Conservation (phyloP, 73 alveolate species). For the Effrenium voratum region DNA sequence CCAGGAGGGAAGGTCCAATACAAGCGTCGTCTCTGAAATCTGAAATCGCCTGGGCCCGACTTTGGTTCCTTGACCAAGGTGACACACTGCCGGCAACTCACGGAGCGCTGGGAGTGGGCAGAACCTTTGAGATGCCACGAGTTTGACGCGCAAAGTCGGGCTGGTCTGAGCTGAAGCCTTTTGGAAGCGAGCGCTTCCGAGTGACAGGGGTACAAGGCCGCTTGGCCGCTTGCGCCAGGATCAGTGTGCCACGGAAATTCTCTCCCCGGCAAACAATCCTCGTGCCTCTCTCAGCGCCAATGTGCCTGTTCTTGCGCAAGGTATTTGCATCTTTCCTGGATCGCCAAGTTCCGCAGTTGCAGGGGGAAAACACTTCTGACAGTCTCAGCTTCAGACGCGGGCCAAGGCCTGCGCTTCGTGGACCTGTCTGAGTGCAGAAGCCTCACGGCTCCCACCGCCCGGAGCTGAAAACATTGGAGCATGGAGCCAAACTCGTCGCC, state of each 20-base stretch:
- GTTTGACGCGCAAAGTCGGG: no score
- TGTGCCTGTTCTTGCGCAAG: not conserved
- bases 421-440: conserved; percentile 72
- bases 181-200: no score
- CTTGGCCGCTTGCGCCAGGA: not conserved
- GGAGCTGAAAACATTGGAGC: no score
- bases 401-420: conserved; percentile 47
- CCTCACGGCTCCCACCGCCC: conserved; percentile 67
- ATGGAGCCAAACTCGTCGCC: no score
- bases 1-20: no score
- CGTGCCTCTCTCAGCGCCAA: not conserved
- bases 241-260: conserved; percentile 83
- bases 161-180: no score
- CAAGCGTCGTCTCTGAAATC: no score
- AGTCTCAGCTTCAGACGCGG: not conserved
- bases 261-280: conserved; percentile 76
- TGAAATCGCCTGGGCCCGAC: no score
- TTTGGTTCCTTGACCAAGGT: not conserved
- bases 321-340: not conserved
- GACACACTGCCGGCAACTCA: conserved; percentile 80
- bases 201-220: not conserved
- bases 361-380: not conserved
- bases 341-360: not conserved
- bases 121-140: no score
- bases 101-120: conserved; percentile 26